Evolutionary conservation across 768 basidiomycete species (phyloP), one percentile per base, ranked within the genome.

Genomic region (Boletus insuetus): DNA sequence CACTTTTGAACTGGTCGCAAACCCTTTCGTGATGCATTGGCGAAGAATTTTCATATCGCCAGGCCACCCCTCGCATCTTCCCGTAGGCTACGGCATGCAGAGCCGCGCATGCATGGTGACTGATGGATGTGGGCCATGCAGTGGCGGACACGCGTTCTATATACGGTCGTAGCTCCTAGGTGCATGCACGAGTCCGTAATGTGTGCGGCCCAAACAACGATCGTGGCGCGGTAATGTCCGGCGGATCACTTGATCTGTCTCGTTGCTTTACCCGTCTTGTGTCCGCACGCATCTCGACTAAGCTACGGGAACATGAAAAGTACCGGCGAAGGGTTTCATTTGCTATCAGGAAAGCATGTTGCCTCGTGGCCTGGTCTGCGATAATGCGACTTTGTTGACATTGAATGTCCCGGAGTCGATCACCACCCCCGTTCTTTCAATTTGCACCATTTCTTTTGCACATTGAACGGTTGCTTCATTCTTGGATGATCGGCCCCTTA

Each of bases 101-200:
- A 59, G 37, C 55, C 61, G 66, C 50, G 56, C 60, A 62, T 57
- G 56, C 53, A 59, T 62, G 59, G 58, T 72, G 68, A 64, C 38
- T 72, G 66, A 70, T 69, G 66, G 54, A 44, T n/a, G 55, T 56
- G 43, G 62, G 51, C 48, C 67, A 63, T 51, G 51, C 56, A 51
- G 63, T 56, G 58, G 60, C 57, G 61, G 56, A 53, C 70, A 64
- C 42, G 42, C 57, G 43, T 44, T 38, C 64, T 34, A 53, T 67
- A 51, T 55, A 42, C 51, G 59, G 48, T 19, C 51, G 39, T 67
- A 45, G 49, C 39, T 51, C 51, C 38, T 40, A 20, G 46, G 47
- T 58, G 37, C 35, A 55, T 57, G 65, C 49, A 55, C 56, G 58
- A 54, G 61, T 43, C 51, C 29, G 32, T 46, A 38, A 58, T 57